phyloP scores from a whole-genome alignment of 352 stramenopile species.

The Phytophthora pinifolia region DNA sequence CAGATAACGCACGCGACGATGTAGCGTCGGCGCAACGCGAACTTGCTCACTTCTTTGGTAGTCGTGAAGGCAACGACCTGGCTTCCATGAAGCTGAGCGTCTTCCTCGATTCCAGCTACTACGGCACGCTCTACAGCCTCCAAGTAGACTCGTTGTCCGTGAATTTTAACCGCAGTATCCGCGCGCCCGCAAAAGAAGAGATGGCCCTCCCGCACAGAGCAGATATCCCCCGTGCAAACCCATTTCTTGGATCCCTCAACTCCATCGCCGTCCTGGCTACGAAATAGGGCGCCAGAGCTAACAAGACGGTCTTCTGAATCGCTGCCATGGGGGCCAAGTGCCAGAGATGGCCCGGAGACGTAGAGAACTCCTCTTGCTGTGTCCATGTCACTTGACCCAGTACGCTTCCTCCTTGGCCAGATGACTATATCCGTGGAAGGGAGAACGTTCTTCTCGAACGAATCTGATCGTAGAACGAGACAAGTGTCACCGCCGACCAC shows the following conservation, averaged over 20 bases:
- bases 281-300: neutral
- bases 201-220: constrained; percentile 25
- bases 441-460: neutral
- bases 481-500: constrained; percentile 30
- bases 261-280: neutral
- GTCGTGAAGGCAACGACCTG: constrained; percentile 27
- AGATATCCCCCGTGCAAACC: constrained; percentile 52
- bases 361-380: constrained; percentile 35
- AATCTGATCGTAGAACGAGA: constrained; percentile 27
- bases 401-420: constrained; percentile 10
- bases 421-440: constrained; percentile 6
- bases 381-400: neutral
- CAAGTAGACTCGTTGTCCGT: constrained; percentile 51
- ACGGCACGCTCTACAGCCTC: constrained; percentile 49
- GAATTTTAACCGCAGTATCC: constrained; percentile 57
- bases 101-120: constrained; percentile 10
- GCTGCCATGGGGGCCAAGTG: constrained; percentile 33
- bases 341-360: constrained; percentile 35
- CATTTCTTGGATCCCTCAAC: constrained; percentile 5
- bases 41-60: constrained; percentile 16
- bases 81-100: neutral
- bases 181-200: constrained; percentile 48
- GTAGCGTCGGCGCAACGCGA: constrained; percentile 11
- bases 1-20: constrained; percentile 33
- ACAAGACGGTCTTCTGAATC: constrained; percentile 8